phyloP scores from a whole-genome alignment of 164 flowering plant genomes.

The Kingdonia uniflora region DNA sequence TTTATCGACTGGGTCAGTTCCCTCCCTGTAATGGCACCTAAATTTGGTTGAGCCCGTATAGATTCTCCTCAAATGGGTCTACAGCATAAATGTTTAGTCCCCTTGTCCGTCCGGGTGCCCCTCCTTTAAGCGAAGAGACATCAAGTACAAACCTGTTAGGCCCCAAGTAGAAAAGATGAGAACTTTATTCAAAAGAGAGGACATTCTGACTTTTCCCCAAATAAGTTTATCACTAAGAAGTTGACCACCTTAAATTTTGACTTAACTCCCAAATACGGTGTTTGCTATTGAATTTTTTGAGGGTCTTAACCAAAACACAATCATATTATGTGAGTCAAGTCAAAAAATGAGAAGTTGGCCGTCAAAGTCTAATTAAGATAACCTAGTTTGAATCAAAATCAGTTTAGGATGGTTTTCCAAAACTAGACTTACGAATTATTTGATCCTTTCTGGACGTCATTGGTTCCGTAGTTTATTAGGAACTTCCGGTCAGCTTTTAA shows the following conservation, averaged over 20 bases:
- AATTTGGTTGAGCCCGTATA: background rate
- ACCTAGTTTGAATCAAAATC: no score
- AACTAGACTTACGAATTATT: slow-evolving; percentile 39
- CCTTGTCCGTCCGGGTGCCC: slow-evolving; percentile 87
- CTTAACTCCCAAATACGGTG: no score
- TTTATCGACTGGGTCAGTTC: no score
- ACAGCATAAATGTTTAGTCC: slow-evolving; percentile 45
- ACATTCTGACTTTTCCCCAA: no score
- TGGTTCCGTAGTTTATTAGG: slow-evolving; percentile 26
- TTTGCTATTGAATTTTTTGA: no score
- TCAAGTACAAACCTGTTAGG: slow-evolving; percentile 59
- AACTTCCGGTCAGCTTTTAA: slow-evolving; percentile 36
- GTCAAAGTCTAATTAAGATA: no score
- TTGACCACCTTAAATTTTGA: no score
- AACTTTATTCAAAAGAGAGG: background rate
- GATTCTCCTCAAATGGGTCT: slow-evolving; percentile 28
- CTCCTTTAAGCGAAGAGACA: slow-evolving; percentile 68
- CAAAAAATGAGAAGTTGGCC: no score
- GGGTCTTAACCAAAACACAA: no score
- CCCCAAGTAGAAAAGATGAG: background rate
- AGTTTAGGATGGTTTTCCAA: background rate
- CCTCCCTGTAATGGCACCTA: no score
- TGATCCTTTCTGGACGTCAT: slow-evolving; percentile 29
- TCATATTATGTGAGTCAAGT: no score
- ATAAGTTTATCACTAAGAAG: no score